These are phyloP conservation scores for Sphaerobolus stellatus DNA, from an alignment of 1,284 basidiomycete genomes.

Conservation along the genomic window DNA sequence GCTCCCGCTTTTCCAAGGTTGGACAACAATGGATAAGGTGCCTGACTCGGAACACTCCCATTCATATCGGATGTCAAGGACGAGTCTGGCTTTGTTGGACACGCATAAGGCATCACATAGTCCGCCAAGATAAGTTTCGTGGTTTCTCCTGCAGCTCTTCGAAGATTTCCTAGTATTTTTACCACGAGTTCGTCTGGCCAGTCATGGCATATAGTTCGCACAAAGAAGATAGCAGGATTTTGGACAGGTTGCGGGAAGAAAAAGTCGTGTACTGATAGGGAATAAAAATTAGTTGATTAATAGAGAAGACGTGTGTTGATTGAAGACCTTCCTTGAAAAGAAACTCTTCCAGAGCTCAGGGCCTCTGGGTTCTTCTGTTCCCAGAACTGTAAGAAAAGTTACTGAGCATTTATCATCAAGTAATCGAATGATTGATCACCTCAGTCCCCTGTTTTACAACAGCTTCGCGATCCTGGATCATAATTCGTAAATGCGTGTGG, in stretches of 20 bases:
- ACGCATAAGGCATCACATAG: slow-evolving; percentile 66
- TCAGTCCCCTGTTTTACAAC: slow-evolving; percentile 62
- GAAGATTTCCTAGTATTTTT: slow-evolving; percentile 38
- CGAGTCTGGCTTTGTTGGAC: slow-evolving; percentile 43
- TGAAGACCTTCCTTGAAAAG: slow-evolving; percentile 50
- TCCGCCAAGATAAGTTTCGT: slow-evolving; percentile 68
- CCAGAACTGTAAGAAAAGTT: slow-evolving; percentile 48
- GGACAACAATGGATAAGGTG: slow-evolving; percentile 57
- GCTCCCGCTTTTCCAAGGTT: slow-evolving; percentile 71
- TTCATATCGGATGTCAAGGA: neutral
- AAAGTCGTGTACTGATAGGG: slow-evolving; percentile 60
- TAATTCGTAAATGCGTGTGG: slow-evolving; percentile 53
- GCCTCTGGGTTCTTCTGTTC: slow-evolving; percentile 58
- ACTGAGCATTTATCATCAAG: neutral
- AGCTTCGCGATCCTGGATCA: slow-evolving; percentile 67
- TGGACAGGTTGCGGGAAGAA: slow-evolving; percentile 57
- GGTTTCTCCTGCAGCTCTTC: slow-evolving; percentile 33
- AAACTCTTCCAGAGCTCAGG: slow-evolving; percentile 53
- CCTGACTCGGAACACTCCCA: slow-evolving; percentile 15
- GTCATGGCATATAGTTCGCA: slow-evolving; percentile 71
- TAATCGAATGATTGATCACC: slow-evolving; percentile 27
- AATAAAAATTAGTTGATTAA: neutral
- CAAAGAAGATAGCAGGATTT: slow-evolving; percentile 55
- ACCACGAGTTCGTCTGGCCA: slow-evolving; percentile 65
- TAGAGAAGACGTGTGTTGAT: neutral